A percentile compares a stretch with the other conserved stretches of the same genome.
Evolutionary conservation across 495 filamentous ascomycete species (phyloP).

Genomic region (Pyrenula aspistea): DNA sequence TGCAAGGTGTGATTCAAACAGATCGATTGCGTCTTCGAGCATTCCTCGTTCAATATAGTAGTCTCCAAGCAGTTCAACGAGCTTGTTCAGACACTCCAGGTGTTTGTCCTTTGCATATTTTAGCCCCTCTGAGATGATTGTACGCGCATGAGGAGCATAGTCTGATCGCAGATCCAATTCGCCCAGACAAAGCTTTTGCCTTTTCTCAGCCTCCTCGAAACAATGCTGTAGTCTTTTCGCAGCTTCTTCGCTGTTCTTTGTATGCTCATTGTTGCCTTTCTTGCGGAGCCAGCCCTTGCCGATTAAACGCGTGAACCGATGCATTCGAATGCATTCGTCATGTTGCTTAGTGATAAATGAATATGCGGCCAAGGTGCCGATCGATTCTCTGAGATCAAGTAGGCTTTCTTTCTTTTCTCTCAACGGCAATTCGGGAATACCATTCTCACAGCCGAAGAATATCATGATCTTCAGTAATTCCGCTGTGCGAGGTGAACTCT

Average conservation of each 20-base stretch:
- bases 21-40: not conserved
- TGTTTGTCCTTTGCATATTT: not conserved
- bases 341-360: slow-evolving; percentile 18
- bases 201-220: not conserved
- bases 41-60: not conserved
- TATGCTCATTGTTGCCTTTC: not conserved
- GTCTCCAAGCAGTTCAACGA: not conserved
- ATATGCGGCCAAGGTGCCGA: slow-evolving; percentile 27
- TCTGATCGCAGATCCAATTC: not conserved
- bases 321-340: not conserved
- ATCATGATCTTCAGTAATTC: slow-evolving; percentile 33
- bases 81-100: not conserved
- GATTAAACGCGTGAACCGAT: not conserved
- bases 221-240: not conserved
- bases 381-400: slow-evolving; percentile 16
- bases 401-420: slow-evolving; percentile 8
- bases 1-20: not conserved
- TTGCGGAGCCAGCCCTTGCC: not conserved
- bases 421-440: slow-evolving; percentile 25
- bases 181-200: not conserved
- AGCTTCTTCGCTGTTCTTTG: not conserved
- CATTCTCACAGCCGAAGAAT: slow-evolving; percentile 23
- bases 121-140: not conserved
- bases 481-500: slow-evolving; percentile 21
- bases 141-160: not conserved